Percentiles rank a stretch among this genome's conserved stretches.
These are phyloP conservation scores for Fusarium annulatum DNA, from an alignment of 2,329 filamentous ascomycete species.

Conservation along the genomic window DNA sequence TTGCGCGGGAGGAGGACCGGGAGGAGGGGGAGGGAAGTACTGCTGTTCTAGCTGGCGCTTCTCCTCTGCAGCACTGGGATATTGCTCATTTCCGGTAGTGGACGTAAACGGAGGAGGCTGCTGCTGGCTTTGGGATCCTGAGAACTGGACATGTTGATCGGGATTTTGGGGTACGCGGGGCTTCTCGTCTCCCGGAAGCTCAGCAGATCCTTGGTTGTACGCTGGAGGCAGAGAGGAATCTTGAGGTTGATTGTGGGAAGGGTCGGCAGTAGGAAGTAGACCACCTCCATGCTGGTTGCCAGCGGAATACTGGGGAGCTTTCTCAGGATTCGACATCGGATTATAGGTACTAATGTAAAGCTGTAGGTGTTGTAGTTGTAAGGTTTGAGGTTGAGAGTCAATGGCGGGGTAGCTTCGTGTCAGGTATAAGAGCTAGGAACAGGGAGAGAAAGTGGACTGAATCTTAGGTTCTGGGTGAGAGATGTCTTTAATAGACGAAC, in stretches of 20 bases:
- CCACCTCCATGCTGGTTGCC: constrained; percentile 29
- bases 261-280: constrained; percentile 22
- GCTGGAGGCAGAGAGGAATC: constrained; percentile 27
- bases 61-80: constrained; percentile 19
- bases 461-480: neutral
- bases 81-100: neutral
- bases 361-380: constrained; percentile 10
- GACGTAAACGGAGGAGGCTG: constrained; percentile 22
- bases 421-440: constrained; percentile 11
- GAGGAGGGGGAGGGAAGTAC: constrained; percentile 44
- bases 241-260: constrained; percentile 30
- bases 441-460: neutral
- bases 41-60: constrained; percentile 32
- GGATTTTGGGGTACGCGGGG: neutral
- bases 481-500: constrained; percentile 24
- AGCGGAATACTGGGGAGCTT: constrained; percentile 31
- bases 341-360: neutral
- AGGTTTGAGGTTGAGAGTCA: constrained; percentile 11
- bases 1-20: constrained; percentile 38
- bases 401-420: constrained; percentile 37
- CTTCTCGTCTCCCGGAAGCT: constrained; percentile 35
- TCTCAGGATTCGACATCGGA: constrained; percentile 38
- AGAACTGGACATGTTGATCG: neutral
- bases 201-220: constrained; percentile 26
- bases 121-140: neutral